Conservation (phyloP, 164 flowering plant genomes). For the Macadamia integrifolia region DNA sequence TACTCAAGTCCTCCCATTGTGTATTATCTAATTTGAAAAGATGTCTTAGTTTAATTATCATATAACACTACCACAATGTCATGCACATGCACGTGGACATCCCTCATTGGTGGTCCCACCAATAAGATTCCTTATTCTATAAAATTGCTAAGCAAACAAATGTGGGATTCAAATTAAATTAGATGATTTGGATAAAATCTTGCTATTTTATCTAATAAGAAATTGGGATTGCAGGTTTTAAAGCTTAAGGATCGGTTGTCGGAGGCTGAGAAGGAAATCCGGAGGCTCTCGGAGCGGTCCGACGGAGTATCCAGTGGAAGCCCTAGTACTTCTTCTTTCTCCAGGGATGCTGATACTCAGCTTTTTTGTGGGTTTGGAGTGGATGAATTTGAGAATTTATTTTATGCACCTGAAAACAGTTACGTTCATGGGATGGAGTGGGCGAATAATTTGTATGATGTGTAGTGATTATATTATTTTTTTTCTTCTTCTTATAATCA, state of each 20-base stretch:
- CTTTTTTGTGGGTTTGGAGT: constrained; percentile 41
- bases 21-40: no score
- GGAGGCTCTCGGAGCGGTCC: constrained; percentile 24
- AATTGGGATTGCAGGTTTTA: constrained; percentile 32
- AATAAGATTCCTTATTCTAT: background rate
- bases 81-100: background rate
- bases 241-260: constrained; percentile 47
- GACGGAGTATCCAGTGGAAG: constrained; percentile 43
- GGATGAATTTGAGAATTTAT: constrained; percentile 30
- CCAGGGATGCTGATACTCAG: constrained; percentile 33
- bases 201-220: background rate
- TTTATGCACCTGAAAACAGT: constrained; percentile 22
- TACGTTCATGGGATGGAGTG: constrained; percentile 42
- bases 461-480: constrained; percentile 10
- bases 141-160: no score
- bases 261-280: constrained; percentile 50
- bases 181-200: no score
- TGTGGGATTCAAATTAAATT: no score
- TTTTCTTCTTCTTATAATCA: background rate
- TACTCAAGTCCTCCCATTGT: no score
- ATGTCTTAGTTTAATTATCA: background rate
- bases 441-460: constrained; percentile 27
- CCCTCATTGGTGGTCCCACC: background rate
- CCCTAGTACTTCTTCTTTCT: constrained; percentile 36
- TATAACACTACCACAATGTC: background rate